phyloP scores from a whole-genome alignment of 2,329 filamentous ascomycete genomes.

The Ophiostoma sp. region DNA sequence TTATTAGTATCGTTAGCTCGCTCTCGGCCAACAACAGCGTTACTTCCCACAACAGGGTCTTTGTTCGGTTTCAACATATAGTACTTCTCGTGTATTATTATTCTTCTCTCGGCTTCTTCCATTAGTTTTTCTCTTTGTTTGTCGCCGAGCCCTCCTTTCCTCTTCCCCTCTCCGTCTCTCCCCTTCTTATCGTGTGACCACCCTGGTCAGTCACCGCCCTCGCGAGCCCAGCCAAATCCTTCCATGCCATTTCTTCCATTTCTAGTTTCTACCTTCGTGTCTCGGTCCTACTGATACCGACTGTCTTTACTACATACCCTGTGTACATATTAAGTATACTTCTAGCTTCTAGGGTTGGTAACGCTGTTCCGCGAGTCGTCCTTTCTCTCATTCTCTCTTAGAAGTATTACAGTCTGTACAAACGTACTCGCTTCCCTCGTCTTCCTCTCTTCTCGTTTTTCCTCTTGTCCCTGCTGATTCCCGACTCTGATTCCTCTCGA shows the following conservation, averaged over 20 bases:
- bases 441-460: neutral
- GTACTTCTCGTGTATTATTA: neutral
- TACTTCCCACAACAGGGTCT: neutral
- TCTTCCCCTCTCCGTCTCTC: neutral
- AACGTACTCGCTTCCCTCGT: neutral
- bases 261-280: neutral
- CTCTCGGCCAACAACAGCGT: constrained; percentile 1
- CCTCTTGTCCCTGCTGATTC: neutral
- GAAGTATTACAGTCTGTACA: neutral
- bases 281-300: neutral
- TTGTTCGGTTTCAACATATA: neutral
- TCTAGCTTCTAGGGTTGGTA: neutral
- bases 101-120: neutral
- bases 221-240: constrained; percentile 7
- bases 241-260: neutral
- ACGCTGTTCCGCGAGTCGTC: neutral
- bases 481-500: neutral
- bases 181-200: constrained; percentile 1
- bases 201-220: neutral
- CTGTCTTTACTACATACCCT: neutral
- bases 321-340: neutral
- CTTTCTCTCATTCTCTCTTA: neutral
- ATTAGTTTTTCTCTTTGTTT: neutral
- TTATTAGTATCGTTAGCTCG: neutral
- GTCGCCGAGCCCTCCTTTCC: neutral